These are phyloP conservation scores for Rhizomucor pusillus DNA, from an alignment of 371 early-diverging fungal species.

Conservation along the genomic window DNA sequence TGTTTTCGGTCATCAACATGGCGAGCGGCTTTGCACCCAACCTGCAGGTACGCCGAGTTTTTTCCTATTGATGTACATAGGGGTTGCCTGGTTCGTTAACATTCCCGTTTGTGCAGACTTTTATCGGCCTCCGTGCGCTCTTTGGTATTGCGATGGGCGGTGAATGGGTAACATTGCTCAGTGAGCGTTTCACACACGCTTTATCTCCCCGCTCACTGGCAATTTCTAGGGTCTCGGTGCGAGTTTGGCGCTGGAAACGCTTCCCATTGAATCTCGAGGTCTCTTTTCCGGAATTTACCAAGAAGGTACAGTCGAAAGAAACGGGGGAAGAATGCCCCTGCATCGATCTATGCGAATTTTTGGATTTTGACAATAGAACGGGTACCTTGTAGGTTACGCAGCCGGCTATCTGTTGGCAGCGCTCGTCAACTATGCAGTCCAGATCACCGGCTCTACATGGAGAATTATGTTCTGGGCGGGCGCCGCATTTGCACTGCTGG, in stretches of 20 bases:
- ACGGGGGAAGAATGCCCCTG: too few species aligned
- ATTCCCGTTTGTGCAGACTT: slow-evolving; percentile 5
- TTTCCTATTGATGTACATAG: slow-evolving; percentile 45
- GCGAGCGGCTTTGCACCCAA: slow-evolving; percentile 67
- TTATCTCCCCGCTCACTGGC: neutral
- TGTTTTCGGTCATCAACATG: slow-evolving; percentile 65
- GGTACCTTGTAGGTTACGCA: slow-evolving; percentile 46
- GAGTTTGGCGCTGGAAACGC: slow-evolving; percentile 65
- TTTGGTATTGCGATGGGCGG: slow-evolving; percentile 78
- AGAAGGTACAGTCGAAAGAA: slow-evolving; percentile 31
- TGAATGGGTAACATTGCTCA: slow-evolving; percentile 54
- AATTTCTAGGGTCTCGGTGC: slow-evolving; percentile 58
- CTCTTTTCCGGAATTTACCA: slow-evolving; percentile 75
- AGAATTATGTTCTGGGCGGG: slow-evolving; percentile 71
- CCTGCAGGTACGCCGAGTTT: slow-evolving; percentile 22
- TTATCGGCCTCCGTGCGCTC: slow-evolving; percentile 53
- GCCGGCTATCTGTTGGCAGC: slow-evolving; percentile 66
- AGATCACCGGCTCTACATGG: slow-evolving; percentile 53
- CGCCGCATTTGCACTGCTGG: slow-evolving; percentile 59
- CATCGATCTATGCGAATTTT: slow-evolving; percentile 55
- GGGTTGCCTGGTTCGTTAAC: slow-evolving; percentile 40
- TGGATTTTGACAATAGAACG: slow-evolving; percentile 62
- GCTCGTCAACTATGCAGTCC: slow-evolving; percentile 55
- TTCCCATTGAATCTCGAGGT: slow-evolving; percentile 67
- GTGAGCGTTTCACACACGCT: neutral